Base-by-base conservation (phyloP, 202 grass and related monocot species). In the Panicum virgatum region DNA sequence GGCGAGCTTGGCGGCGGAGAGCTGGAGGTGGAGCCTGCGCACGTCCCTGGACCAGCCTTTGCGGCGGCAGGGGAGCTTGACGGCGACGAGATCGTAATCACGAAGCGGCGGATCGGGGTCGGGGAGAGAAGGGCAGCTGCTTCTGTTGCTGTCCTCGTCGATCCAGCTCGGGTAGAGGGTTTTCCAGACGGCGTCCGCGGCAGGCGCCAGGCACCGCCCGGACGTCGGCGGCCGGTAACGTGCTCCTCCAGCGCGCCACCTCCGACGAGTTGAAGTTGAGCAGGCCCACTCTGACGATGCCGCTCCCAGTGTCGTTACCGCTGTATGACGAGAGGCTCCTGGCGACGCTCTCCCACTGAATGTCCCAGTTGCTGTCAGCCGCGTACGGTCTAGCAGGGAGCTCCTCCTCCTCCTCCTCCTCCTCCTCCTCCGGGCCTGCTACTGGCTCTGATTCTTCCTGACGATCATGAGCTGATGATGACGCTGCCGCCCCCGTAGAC, bases 111-210 rank as follows among this genome's bases (percentile, higher is more conserved):
- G 36, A 14, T 90, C 71, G 1, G 87, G 91, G n/a, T 88, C 83
- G 8, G 91, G 87, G n/a, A 97, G 77, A 46, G 87, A 85, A 0
- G 94, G 94, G 76, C 94, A 97, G 69, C 62, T 85, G 68, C 58
- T 89, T 51, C 20, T 50, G 76, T 40, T 60, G 57, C 5, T 5
- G 32, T 27, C 83, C 73, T 97, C 94, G 54, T 97, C 82, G 60
- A 97, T 91, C 94, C 91, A 97, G 65, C 61, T 66, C 20, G 94
- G 94, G 62, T 97, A 97, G 3, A 97, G 80, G 16, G 72, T n/a
- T 29, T 76, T n/a, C 94, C 94, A 97, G 25, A 97, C 46, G 44
- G 25, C 62, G 11, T 74, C 66, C 37, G 90, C 61, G 16, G 88
- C 87, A 4, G 82, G 62, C 19, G 84, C 85, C 39, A 97, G 74